phyloP scores from a whole-genome alignment of 768 basidiomycete genomes.

The Podaxis carcinomalis region DNA sequence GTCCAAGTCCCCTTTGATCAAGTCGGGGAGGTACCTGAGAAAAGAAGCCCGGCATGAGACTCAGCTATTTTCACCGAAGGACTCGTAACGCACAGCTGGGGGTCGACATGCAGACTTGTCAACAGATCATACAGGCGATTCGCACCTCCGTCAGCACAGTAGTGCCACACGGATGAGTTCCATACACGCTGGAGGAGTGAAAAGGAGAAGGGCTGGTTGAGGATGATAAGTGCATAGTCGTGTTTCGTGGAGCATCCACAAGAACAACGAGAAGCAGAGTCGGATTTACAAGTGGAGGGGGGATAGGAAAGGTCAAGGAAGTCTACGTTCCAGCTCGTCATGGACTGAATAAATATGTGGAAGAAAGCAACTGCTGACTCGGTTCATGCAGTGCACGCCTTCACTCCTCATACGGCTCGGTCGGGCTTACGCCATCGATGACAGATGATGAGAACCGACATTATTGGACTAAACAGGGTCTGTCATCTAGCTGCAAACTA shows the following conservation, averaged over 20 bases:
- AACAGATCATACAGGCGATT: conserved; percentile 72
- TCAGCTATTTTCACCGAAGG: background rate
- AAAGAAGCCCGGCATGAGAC: background rate
- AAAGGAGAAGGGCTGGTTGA: conserved; percentile 83
- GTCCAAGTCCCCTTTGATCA: conserved; percentile 94
- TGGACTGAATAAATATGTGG: conserved; percentile 1
- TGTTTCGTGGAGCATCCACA: conserved; percentile 9
- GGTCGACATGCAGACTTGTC: conserved; percentile 16
- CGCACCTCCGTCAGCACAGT: conserved; percentile 87
- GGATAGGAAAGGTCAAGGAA: conserved; percentile 27
- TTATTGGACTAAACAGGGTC: background rate
- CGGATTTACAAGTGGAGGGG: background rate
- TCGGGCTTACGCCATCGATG: background rate
- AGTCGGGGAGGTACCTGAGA: conserved; percentile 68
- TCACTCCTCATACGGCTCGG: background rate
- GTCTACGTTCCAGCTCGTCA: conserved; percentile 36
- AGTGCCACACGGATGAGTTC: conserved; percentile 43
- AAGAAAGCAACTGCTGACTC: background rate
- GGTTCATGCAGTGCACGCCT: background rate
- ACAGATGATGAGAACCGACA: background rate
- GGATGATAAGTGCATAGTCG: conserved; percentile 67
- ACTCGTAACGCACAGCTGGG: conserved; percentile 14
- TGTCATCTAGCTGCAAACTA: background rate
- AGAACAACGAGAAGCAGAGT: background rate
- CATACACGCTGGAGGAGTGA: conserved; percentile 62